Evolutionary conservation across 306 rosid genomes (phyloP), one percentile per base, ranked within the genome.

Genomic region (Styphnolobium japonicum): DNA sequence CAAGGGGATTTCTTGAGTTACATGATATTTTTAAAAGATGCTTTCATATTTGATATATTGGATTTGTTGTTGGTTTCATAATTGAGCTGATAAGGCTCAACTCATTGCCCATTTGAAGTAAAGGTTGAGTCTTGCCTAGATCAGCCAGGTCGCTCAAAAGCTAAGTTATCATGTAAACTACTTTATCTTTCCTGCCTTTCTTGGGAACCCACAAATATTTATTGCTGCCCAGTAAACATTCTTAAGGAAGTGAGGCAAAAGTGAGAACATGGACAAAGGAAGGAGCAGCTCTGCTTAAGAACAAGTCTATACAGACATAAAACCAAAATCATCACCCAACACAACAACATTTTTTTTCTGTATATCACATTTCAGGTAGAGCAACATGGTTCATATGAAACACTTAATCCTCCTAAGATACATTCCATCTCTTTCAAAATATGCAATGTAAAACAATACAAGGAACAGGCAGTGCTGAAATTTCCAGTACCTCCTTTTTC

Each of bases 401-500:
- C 65, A 57, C 12, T 25, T 57, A 45, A 64, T 34, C 52, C 71
- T 66, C 77, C 33, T 27, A 40, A 12, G 73, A 70, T 39, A 39
- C 43, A 58, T 31, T 43, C 19, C 11, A 27, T 22, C 56, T 31
- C 75, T 71, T 64, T 58, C 58, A 49, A 64, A 45, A 60, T 63
- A 76, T 39, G 60, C 36, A 67, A 63, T 33, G 15, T 7, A 82
- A 16, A 80, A 23, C 22, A 64, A 21, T 22, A 74, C 5, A 60
- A 55, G 21, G 6, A 40, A 78, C 18, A 70, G 18, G 34, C 19
- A n/a, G 53, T 42, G 80, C 6, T 45, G 73, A 71, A 49, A 70
- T 4, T 74, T 80, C 18, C 31, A 46, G 36, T 89, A 94, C 98
- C 98, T 94, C 98, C 71, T 87, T 91, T 85, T 92, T 94, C 90